Conservation (phyloP, 2,329 filamentous ascomycete species). For the Bimuria novae-zelandiae region DNA sequence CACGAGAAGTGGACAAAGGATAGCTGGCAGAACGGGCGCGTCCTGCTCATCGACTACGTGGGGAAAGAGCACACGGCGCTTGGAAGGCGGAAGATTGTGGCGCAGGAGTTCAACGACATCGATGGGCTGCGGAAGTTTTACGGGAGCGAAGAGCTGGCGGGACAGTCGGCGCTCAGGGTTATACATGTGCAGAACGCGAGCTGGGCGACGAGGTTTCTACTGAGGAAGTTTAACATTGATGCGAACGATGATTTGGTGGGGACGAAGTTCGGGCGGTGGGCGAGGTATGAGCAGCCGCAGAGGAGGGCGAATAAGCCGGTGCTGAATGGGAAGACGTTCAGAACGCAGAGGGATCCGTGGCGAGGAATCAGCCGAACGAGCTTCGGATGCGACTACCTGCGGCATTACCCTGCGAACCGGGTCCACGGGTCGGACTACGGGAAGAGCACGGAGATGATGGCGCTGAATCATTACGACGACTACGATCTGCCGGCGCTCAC, state of each 20-base stretch:
- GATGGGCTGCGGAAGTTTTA: conserved; percentile 53
- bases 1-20: conserved; percentile 43
- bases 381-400: conserved; percentile 59
- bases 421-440: conserved; percentile 20
- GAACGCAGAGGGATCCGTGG: conserved; percentile 57
- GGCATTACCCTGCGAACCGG: conserved; percentile 46
- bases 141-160: conserved; percentile 38
- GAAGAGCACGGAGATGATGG: conserved; percentile 52
- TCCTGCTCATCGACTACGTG: conserved; percentile 59
- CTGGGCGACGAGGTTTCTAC: conserved; percentile 56
- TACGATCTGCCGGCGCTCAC: conserved; percentile 50
- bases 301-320: conserved; percentile 57
- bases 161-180: conserved; percentile 45
- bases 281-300: conserved; percentile 53
- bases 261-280: conserved; percentile 56
- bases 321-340: conserved; percentile 57
- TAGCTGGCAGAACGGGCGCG: conserved; percentile 49
- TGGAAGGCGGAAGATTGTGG: conserved; percentile 51
- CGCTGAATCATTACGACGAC: conserved; percentile 55
- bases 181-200: conserved; percentile 59
- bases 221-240: conserved; percentile 59
- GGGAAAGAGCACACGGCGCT: conserved; percentile 43
- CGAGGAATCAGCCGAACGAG: conserved; percentile 54
- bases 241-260: conserved; percentile 54
- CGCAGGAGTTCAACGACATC: conserved; percentile 55